Evolutionary conservation across 768 basidiomycete species (phyloP).

Genomic region (Pleurotus platypus): DNA sequence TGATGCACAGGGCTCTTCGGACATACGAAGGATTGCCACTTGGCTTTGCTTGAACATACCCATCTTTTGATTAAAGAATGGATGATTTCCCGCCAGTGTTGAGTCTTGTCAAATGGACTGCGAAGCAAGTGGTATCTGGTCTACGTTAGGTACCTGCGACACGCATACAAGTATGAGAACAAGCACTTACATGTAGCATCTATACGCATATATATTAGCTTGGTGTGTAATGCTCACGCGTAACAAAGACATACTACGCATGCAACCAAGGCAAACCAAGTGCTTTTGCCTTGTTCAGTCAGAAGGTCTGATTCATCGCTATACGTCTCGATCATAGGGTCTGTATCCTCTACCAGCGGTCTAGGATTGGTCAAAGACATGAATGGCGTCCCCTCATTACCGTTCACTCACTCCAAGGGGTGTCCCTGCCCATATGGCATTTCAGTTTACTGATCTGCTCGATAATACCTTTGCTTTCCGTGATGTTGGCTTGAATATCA

Average conservation of each 20-base stretch:
- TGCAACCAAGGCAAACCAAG: conserved; percentile 97
- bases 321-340: conserved; percentile 63
- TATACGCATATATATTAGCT: conserved; percentile 18
- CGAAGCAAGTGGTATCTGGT: conserved; percentile 80
- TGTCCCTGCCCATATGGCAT: conserved; percentile 85
- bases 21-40: conserved; percentile 73
- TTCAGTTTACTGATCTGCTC: conserved; percentile 73
- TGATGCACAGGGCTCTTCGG: background rate
- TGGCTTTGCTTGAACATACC: conserved; percentile 79
- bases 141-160: background rate
- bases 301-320: conserved; percentile 66
- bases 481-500: conserved; percentile 80
- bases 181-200: conserved; percentile 66
- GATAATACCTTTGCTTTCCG: conserved; percentile 78
- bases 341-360: conserved; percentile 72
- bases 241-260: conserved; percentile 65
- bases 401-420: conserved; percentile 50
- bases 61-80: conserved; percentile 77
- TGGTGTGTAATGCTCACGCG: background rate
- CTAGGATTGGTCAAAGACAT: conserved; percentile 30
- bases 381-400: background rate
- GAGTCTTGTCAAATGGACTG: conserved; percentile 63
- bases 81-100: conserved; percentile 73
- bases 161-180: background rate
- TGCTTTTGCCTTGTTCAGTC: conserved; percentile 43